phyloP scores from a whole-genome alignment of 2,329 filamentous ascomycete species.

The Colletotrichum scovillei region DNA sequence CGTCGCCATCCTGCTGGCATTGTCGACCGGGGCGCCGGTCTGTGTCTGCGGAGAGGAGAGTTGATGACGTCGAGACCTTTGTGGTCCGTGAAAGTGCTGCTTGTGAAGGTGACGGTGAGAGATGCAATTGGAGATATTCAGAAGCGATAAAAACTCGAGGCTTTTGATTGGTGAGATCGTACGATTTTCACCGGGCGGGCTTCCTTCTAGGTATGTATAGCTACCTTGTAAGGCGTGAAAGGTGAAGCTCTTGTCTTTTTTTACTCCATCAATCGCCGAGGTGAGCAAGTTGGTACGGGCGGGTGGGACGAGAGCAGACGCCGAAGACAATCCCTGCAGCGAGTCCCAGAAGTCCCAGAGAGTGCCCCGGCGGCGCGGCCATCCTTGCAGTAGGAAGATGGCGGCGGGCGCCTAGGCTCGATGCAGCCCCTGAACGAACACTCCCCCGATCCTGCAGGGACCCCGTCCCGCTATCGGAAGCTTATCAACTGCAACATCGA shows the following conservation, averaged over 20 bases:
- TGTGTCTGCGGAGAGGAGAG: constrained; percentile 4
- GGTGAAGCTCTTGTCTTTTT: not conserved
- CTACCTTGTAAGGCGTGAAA: not conserved
- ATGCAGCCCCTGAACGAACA: constrained; percentile 18
- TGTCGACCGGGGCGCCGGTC: not conserved
- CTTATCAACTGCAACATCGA: constrained; percentile 30
- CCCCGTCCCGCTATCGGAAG: constrained; percentile 25
- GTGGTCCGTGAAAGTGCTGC: not conserved
- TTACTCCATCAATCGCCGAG: constrained; percentile 31
- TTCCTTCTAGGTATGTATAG: not conserved
- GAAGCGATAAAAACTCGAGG: not conserved
- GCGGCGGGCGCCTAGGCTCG: not conserved
- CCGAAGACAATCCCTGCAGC: constrained; percentile 21
- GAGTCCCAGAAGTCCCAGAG: not conserved
- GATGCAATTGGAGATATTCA: not conserved
- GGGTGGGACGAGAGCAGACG: constrained; percentile 29
- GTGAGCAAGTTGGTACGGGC: constrained; percentile 9
- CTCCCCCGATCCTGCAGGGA: constrained; percentile 13
- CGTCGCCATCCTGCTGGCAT: constrained; percentile 52
- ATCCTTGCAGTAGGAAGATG: not conserved
- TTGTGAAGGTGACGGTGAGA: not conserved
- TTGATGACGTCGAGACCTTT: constrained; percentile 25
- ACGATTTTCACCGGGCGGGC: constrained; percentile 14
- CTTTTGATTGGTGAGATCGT: constrained; percentile 29
- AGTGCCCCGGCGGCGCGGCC: not conserved